These are phyloP conservation scores for Lanmaoa rubissima DNA, from an alignment of 768 basidiomycete genomes.

Conservation along the genomic window DNA sequence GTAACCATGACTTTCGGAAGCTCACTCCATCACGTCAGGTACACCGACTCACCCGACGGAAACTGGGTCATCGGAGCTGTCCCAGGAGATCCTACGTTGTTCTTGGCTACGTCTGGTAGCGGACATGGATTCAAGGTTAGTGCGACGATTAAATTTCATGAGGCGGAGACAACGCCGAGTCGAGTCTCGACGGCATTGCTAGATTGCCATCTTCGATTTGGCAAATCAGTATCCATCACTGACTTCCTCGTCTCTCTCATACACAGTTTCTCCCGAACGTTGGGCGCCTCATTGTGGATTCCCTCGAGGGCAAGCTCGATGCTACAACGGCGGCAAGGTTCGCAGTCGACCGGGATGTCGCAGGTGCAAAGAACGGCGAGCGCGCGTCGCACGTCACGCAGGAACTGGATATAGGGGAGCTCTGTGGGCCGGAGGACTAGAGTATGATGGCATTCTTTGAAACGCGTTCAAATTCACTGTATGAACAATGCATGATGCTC, in stretches of 20 bases:
- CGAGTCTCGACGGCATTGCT: neutral
- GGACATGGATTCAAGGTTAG: conserved; percentile 85
- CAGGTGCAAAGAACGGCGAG: conserved; percentile 19
- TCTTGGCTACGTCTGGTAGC: conserved; percentile 85
- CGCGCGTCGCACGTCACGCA: conserved; percentile 14
- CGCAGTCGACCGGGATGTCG: conserved; percentile 49
- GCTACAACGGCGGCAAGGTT: conserved; percentile 56
- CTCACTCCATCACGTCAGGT: conserved; percentile 50
- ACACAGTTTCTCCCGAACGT: conserved; percentile 82
- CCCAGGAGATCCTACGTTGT: conserved; percentile 52
- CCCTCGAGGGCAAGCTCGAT: conserved; percentile 63
- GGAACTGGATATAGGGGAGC: conserved; percentile 45
- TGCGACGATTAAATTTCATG: neutral
- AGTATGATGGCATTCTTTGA: neutral
- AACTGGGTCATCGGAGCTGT: conserved; percentile 88
- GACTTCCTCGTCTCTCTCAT: neutral
- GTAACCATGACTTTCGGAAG: neutral
- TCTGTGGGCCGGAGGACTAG: conserved; percentile 48
- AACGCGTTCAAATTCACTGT: neutral
- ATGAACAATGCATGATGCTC: neutral
- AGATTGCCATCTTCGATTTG: neutral
- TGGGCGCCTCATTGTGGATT: conserved; percentile 72
- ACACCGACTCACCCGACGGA: conserved; percentile 81
- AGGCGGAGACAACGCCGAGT: neutral
- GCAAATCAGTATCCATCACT: neutral